phyloP scores from a whole-genome alignment of 139 green algal species.

The Penium margaritaceum region DNA sequence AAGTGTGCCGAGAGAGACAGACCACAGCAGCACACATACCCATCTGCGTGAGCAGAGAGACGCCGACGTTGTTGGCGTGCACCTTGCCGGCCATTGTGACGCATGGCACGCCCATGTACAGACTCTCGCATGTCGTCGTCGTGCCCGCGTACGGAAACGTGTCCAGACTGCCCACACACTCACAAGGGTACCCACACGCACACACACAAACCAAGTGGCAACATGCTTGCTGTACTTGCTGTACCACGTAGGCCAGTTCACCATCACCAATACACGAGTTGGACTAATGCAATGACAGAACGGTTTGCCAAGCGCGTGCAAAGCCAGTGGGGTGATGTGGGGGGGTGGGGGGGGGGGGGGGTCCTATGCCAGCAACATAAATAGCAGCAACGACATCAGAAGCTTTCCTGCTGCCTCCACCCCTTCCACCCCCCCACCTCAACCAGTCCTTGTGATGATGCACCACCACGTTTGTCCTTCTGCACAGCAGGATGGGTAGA shows the following conservation, averaged over 20 bases:
- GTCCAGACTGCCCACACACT: constrained; percentile 61
- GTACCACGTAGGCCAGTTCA: too few relatives aligned
- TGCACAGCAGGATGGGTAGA: too few relatives aligned
- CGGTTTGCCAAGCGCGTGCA: too few relatives aligned
- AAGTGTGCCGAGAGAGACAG: neutral
- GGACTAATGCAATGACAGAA: neutral
- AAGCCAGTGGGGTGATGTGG: too few relatives aligned
- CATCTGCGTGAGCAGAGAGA: constrained; percentile 64
- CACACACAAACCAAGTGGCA: too few relatives aligned
- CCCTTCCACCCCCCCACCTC: too few relatives aligned
- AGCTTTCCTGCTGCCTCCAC: neutral
- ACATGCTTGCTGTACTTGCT: too few relatives aligned
- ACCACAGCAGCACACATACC: neutral
- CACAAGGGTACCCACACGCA: too few relatives aligned
- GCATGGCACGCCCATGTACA: constrained; percentile 88
- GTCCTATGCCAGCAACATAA: too few relatives aligned
- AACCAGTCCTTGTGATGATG: neutral
- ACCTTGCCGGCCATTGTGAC: constrained; percentile 73
- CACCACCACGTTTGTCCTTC: too few relatives aligned
- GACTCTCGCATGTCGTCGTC: constrained; percentile 87
- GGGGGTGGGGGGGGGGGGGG: too few relatives aligned
- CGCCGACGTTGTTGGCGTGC: constrained; percentile 92
- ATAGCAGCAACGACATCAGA: constrained; percentile 4
- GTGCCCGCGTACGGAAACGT: constrained; percentile 94
- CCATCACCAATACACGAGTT: too few relatives aligned